These are phyloP conservation scores for Anaeromyces robustus DNA, from an alignment of 192 early-diverging fungal genomes.

Conservation along the genomic window DNA sequence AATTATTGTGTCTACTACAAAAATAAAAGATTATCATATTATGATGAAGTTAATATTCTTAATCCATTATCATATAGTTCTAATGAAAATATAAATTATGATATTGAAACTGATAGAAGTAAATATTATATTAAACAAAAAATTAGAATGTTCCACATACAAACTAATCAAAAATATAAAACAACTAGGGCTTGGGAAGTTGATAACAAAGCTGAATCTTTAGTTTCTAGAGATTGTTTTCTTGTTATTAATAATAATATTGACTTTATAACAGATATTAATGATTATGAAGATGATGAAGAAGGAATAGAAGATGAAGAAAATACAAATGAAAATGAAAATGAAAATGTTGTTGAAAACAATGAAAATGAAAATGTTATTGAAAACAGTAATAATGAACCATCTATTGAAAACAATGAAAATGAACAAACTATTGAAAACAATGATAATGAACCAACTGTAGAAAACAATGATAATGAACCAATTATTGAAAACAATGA, in stretches of 20 bases:
- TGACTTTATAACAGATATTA: neutral
- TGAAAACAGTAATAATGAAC: neutral
- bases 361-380: neutral
- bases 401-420: no score
- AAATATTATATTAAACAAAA: neutral
- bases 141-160: slow-evolving; percentile 22
- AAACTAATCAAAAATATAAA: slow-evolving; percentile 19
- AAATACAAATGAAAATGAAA: neutral
- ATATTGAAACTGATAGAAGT: neutral
- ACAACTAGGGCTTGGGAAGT: slow-evolving; percentile 30
- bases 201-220: neutral
- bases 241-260: slow-evolving; percentile 9
- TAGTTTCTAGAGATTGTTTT: slow-evolving; percentile 30
- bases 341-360: neutral
- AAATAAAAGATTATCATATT: neutral
- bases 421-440: no score
- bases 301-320: neutral
- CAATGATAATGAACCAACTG: no score
- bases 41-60: neutral
- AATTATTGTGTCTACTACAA: neutral
- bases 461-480: no score
- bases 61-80: neutral
- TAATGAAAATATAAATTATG: neutral
- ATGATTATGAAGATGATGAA: neutral
- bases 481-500: no score